Conservation (phyloP, 306 rosid genomes). For the Pterocarpus macrocarpus region DNA sequence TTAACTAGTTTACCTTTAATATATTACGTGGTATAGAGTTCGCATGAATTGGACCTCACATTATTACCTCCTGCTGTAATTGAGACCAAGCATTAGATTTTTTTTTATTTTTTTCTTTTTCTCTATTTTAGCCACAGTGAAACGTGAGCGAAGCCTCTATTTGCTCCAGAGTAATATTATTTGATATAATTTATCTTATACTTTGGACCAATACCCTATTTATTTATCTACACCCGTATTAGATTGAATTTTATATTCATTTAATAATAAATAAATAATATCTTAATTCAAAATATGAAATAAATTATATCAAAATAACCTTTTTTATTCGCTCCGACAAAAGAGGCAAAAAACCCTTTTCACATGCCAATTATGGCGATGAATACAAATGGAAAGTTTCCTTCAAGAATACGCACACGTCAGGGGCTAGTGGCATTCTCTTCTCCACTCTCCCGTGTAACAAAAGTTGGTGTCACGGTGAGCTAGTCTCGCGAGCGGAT, state of each 20-base stretch:
- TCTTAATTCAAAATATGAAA: too few relatives aligned
- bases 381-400: slow-evolving; percentile 38
- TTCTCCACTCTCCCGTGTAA: neutral
- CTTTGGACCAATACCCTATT: too few relatives aligned
- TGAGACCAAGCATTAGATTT: neutral
- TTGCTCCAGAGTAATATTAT: neutral
- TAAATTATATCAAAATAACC: too few relatives aligned
- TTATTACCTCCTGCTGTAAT: neutral
- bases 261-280: too few relatives aligned
- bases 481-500: too few relatives aligned
- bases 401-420: neutral
- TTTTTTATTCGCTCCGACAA: neutral
- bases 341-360: slow-evolving; percentile 7
- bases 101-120: neutral
- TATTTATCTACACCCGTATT: too few relatives aligned
- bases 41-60: neutral
- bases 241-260: too few relatives aligned
- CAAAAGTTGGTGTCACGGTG: neutral
- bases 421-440: neutral
- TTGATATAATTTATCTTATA: too few relatives aligned
- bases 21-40: neutral
- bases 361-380: neutral
- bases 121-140: slow-evolving; percentile 20
- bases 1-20: neutral
- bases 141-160: slow-evolving; percentile 14